These are phyloP conservation scores for Ephemerocybe angulata DNA, from an alignment of 768 basidiomycete genomes.

Conservation along the genomic window DNA sequence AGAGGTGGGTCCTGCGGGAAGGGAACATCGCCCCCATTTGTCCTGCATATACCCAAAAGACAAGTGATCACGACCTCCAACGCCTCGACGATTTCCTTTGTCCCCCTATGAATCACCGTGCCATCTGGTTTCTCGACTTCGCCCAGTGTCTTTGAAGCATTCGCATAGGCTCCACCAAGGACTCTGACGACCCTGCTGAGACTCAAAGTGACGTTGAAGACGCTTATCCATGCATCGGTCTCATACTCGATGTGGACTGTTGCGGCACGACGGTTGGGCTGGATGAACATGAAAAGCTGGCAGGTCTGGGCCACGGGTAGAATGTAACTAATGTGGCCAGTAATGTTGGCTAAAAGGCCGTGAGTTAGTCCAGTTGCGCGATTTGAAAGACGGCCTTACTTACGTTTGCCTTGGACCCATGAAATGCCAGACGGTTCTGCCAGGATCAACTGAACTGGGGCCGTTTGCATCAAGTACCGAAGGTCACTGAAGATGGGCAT, in stretches of 20 bases:
- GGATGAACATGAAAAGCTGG: constrained; percentile 89
- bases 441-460: constrained; percentile 65
- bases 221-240: constrained; percentile 93
- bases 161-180: constrained; percentile 80
- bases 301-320: constrained; percentile 72
- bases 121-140: neutral
- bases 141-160: constrained; percentile 5
- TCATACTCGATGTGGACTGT: constrained; percentile 92
- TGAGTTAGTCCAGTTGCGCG: neutral
- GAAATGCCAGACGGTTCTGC: constrained; percentile 1
- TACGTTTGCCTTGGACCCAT: neutral
- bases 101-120: constrained; percentile 7
- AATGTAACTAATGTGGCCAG: constrained; percentile 63
- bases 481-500: constrained; percentile 93
- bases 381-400: neutral
- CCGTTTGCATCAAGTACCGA: constrained; percentile 77
- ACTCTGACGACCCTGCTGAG: constrained; percentile 85
- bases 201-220: constrained; percentile 92
- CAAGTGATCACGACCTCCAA: constrained; percentile 10
- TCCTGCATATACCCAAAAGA: constrained; percentile 4
- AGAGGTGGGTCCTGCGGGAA: constrained; percentile 3
- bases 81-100: constrained; percentile 46
- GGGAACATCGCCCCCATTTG: constrained; percentile 7
- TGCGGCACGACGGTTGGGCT: constrained; percentile 81
- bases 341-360: constrained; percentile 42